Conservation (phyloP, 2,329 filamentous ascomycete species). For the Fusarium algeriense region DNA sequence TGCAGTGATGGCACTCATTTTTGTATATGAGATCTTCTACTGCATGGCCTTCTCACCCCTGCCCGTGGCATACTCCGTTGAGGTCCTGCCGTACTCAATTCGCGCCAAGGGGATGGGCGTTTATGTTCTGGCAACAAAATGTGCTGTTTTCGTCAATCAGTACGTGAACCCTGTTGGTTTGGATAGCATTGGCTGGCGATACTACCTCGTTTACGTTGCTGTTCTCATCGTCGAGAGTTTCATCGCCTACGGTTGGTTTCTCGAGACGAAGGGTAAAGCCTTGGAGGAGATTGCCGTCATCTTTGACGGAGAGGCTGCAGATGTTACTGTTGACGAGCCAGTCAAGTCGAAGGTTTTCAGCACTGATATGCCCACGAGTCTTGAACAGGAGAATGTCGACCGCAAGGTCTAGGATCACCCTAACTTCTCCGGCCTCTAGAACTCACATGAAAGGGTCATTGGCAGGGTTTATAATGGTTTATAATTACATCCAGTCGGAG, state of each 20-base stretch:
- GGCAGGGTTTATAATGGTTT: neutral
- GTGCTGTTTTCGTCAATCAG: slow-evolving; percentile 49
- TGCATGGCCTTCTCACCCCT: slow-evolving; percentile 68
- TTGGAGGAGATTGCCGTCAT: slow-evolving; percentile 70
- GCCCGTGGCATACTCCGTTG: slow-evolving; percentile 63
- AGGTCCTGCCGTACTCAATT: slow-evolving; percentile 65
- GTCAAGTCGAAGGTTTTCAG: neutral
- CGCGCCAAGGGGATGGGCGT: slow-evolving; percentile 63
- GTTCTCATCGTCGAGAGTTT: slow-evolving; percentile 62
- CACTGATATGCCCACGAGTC: neutral
- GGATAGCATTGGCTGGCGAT: slow-evolving; percentile 63
- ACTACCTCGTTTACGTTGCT: slow-evolving; percentile 69
- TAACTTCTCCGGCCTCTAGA: too few relatives aligned
- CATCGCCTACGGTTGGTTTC: slow-evolving; percentile 57
- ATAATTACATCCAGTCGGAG: too few relatives aligned
- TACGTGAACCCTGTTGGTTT: slow-evolving; percentile 66
- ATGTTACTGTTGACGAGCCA: slow-evolving; percentile 5
- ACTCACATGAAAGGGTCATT: too few relatives aligned
- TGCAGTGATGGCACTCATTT: slow-evolving; percentile 53
- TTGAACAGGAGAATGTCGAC: slow-evolving; percentile 7
- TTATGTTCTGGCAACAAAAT: slow-evolving; percentile 48
- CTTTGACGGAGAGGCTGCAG: slow-evolving; percentile 51
- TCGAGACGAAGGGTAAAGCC: slow-evolving; percentile 61
- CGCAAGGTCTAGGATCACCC: slow-evolving; percentile 4
- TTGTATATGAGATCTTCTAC: slow-evolving; percentile 59